A percentile compares a stretch with the other conserved stretches of the same genome.
Evolutionary conservation across 148 eudicot species (phyloP).

Genomic region (Dysphania ambrosioides): DNA sequence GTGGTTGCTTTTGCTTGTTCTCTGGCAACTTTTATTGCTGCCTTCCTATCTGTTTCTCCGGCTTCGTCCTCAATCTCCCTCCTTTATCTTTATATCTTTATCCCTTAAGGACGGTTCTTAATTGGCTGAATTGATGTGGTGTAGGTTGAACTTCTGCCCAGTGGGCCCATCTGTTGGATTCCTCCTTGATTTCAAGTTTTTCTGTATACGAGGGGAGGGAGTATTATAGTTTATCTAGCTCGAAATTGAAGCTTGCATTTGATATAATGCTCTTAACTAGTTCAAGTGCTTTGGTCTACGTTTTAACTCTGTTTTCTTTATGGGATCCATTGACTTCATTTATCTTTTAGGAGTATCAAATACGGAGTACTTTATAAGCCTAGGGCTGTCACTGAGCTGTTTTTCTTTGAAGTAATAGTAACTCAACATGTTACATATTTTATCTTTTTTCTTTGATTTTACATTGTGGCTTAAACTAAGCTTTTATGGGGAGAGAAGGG

Average conservation of each 20-base stretch:
- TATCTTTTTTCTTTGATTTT: too few species aligned
- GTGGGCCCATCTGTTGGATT: background rate
- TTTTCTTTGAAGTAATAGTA: too few species aligned
- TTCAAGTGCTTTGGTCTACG: background rate
- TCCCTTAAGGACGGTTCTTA: too few species aligned
- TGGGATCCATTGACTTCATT: background rate
- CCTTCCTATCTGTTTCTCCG: too few species aligned
- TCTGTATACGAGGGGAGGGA: background rate
- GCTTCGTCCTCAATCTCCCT: too few species aligned
- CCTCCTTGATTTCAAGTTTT: background rate
- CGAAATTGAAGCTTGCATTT: background rate
- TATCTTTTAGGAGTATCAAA: background rate
- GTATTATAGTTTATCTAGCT: background rate
- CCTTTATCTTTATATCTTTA: too few species aligned
- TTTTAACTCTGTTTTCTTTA: background rate
- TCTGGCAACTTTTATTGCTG: background rate
- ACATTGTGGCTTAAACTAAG: too few species aligned
- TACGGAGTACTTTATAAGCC: too few species aligned
- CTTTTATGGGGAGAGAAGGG: too few species aligned
- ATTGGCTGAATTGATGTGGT: background rate
- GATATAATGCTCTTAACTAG: background rate
- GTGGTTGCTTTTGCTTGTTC: background rate
- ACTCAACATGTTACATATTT: too few species aligned
- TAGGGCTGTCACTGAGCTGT: too few species aligned
- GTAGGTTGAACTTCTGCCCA: background rate